phyloP scores from a whole-genome alignment of 1,284 basidiomycete genomes.

The Malassezia restricta region DNA sequence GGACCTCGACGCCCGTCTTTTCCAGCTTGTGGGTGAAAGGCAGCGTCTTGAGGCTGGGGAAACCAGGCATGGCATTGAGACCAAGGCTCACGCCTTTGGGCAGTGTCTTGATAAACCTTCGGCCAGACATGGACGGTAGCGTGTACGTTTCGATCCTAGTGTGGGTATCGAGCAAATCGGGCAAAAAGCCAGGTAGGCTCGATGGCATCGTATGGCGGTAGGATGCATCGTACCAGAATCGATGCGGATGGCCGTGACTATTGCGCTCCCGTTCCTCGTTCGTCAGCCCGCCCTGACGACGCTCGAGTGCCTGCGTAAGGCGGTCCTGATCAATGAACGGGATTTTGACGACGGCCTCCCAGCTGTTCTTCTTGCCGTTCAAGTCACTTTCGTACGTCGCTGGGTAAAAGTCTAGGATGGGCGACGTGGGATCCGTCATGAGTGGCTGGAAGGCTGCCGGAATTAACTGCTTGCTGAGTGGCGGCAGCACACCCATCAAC shows the following conservation, averaged over 20 bases:
- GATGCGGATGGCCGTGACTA: slow-evolving; percentile 63
- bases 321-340: slow-evolving; percentile 85
- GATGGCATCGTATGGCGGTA: slow-evolving; percentile 64
- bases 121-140: slow-evolving; percentile 68
- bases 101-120: slow-evolving; percentile 73
- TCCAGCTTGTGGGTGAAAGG: slow-evolving; percentile 66
- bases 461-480: slow-evolving; percentile 74
- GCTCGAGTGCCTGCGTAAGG: slow-evolving; percentile 56
- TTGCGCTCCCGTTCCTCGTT: slow-evolving; percentile 69
- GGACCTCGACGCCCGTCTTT: slow-evolving; percentile 82
- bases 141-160: slow-evolving; percentile 65
- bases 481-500: slow-evolving; percentile 92
- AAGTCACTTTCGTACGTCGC: slow-evolving; percentile 77
- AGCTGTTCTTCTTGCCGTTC: slow-evolving; percentile 96
- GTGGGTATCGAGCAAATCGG: slow-evolving; percentile 67
- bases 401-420: slow-evolving; percentile 92
- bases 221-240: slow-evolving; percentile 59
- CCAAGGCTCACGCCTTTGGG: slow-evolving; percentile 80
- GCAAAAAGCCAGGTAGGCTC: slow-evolving; percentile 87
- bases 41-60: slow-evolving; percentile 84
- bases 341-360: slow-evolving; percentile 98
- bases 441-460: slow-evolving; percentile 79
- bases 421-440: slow-evolving; percentile 73
- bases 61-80: slow-evolving; percentile 75
- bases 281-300: slow-evolving; percentile 68